Evolutionary conservation across 192 early-diverging fungal genomes (phyloP).

Genomic region (Rhizophlyctis rosea): DNA sequence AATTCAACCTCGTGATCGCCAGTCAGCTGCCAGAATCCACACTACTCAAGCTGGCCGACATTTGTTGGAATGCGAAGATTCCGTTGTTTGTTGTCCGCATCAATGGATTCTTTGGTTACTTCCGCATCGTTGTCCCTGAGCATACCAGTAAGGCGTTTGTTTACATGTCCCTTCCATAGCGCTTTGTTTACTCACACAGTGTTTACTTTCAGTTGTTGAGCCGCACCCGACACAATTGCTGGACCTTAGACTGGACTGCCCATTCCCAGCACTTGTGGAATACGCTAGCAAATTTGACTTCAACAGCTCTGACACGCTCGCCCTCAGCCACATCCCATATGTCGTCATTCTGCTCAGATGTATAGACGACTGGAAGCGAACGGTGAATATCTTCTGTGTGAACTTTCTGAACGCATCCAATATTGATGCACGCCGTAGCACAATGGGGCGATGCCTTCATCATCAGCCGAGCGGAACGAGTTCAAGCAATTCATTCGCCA

Average conservation of each 20-base stretch:
- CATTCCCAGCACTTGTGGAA: slow-evolving; percentile 68
- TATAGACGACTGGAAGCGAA: slow-evolving; percentile 68
- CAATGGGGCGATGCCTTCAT: slow-evolving; percentile 55
- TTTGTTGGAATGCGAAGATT: slow-evolving; percentile 62
- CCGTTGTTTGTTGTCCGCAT: slow-evolving; percentile 67
- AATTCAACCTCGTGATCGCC: slow-evolving; percentile 77
- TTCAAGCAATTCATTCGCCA: slow-evolving; percentile 61
- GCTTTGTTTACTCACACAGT: background rate
- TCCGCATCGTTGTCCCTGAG: slow-evolving; percentile 70
- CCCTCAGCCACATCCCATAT: slow-evolving; percentile 81
- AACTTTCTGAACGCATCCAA: background rate
- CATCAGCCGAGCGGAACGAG: slow-evolving; percentile 59
- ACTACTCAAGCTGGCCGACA: slow-evolving; percentile 52
- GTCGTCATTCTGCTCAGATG: slow-evolving; percentile 76
- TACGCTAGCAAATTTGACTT: slow-evolving; percentile 71
- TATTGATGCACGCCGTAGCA: slow-evolving; percentile 38
- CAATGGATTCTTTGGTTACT: slow-evolving; percentile 75
- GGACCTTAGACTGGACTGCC: slow-evolving; percentile 81
- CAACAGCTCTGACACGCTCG: slow-evolving; percentile 57
- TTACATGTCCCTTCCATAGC: background rate
- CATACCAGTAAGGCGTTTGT: slow-evolving; percentile 65
- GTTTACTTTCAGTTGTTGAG: slow-evolving; percentile 74
- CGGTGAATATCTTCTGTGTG: slow-evolving; percentile 35
- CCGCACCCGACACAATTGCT: slow-evolving; percentile 71
- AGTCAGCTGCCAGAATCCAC: slow-evolving; percentile 53